Evolutionary conservation across 257 asterid species (phyloP).

Genomic region (Lycium ferocissimum): DNA sequence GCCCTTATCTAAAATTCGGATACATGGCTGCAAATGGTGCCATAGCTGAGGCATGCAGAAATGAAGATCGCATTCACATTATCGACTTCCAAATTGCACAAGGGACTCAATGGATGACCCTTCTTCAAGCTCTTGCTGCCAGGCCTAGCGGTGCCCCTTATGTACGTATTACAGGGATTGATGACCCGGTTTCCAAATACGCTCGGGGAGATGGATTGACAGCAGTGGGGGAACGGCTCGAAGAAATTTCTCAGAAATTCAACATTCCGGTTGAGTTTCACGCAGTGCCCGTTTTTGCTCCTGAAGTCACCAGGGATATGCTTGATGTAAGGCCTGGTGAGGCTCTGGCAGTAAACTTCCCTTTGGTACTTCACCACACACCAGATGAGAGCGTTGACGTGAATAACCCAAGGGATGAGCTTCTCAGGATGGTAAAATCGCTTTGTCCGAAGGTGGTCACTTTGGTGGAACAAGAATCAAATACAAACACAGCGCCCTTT

Average conservation of each 20-base stretch:
- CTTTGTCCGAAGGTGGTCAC: constrained; percentile 80
- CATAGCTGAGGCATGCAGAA: constrained; percentile 83
- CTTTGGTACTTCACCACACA: constrained; percentile 89
- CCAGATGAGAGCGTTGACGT: constrained; percentile 93
- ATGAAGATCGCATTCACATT: constrained; percentile 83
- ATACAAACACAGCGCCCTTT: constrained; percentile 86
- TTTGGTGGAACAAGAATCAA: constrained; percentile 89
- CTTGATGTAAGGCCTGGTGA: constrained; percentile 78
- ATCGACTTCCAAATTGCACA: constrained; percentile 90
- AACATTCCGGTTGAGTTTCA: constrained; percentile 79
- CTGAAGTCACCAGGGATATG: constrained; percentile 67
- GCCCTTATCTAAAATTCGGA: constrained; percentile 93
- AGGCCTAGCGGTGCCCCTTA: constrained; percentile 87
- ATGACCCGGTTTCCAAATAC: constrained; percentile 77
- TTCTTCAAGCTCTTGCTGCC: constrained; percentile 89
- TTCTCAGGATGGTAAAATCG: constrained; percentile 75
- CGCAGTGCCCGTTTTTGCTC: constrained; percentile 77
- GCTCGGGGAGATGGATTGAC: constrained; percentile 84
- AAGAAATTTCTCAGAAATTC: constrained; percentile 69
- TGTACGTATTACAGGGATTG: constrained; percentile 93
- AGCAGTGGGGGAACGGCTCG: constrained; percentile 57
- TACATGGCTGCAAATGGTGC: constrained; percentile 99
- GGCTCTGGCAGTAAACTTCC: constrained; percentile 83
- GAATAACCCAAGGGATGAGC: constrained; percentile 83
- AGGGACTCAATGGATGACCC: constrained; percentile 95